Evolutionary conservation across 768 basidiomycete genomes (phyloP), one percentile per base, ranked within the genome.

Genomic region (Suillus bovinus): DNA sequence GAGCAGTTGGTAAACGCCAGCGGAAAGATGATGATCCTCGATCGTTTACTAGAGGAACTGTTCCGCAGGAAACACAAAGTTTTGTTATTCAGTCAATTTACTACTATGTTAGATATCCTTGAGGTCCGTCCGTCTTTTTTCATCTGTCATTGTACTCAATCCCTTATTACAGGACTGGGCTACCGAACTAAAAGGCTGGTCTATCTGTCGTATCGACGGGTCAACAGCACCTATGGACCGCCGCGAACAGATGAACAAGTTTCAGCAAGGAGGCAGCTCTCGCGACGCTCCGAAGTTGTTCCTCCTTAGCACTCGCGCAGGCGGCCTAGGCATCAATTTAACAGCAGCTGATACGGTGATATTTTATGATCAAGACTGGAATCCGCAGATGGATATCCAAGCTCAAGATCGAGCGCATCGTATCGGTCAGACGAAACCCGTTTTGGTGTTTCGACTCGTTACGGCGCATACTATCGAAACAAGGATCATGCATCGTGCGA

Each of bases 1-100:
- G 87, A 91, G 29, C 87, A 95, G 68, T 79, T 98, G 36, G 85
- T 96, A 29, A 87, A 90, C 61, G 86, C 87, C 0, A 94, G 91
- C 61, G 97, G 97, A 20, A 99, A 99, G 81, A 99, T 99, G 96
- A 89, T 99, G 82, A 79, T 99, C 3, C 84, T 99, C 0, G 92
- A 98, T 65, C 86, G 95, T 7, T 78, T 99, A 10, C 82, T 99
- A 9, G 85, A 85, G 36, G 94, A 88, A 61, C 77, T 99, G 34
- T 93, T 99, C 75, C 79, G 78, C 42, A 78, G 88, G 3, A 84
- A 82, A 9, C 95, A 96, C 75, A 96, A 94, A 71, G 91, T 93
- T 0, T 76, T 95, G n/a, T 70, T 91, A 14, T 92, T 91, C 75
- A 93, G 91, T 61, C 96, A 99, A 76, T 99, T 99, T 76, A 95